Evolutionary conservation across 2,329 filamentous ascomycete species (phyloP).

Genomic region (Trichoderma citrinoviride): DNA sequence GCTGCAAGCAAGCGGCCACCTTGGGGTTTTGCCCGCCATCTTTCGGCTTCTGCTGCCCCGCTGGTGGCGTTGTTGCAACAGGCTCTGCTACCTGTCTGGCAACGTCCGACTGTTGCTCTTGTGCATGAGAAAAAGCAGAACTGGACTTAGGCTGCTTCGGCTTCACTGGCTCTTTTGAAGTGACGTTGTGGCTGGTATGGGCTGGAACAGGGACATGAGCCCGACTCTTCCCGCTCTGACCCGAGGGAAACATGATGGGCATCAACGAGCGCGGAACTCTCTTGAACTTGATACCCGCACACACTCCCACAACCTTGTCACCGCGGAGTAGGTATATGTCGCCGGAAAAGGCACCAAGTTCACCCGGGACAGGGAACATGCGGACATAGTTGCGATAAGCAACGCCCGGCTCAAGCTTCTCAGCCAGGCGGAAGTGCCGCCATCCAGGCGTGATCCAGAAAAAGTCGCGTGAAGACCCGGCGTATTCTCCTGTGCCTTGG

Average conservation of each 20-base stretch:
- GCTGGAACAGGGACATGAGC: neutral
- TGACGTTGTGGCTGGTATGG: neutral
- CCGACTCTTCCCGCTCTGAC: neutral
- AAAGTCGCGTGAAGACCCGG: conserved; percentile 38
- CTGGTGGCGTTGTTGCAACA: neutral
- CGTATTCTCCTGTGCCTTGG: neutral
- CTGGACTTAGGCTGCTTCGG: neutral
- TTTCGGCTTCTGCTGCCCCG: neutral
- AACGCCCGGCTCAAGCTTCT: conserved; percentile 46
- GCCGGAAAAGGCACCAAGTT: conserved; percentile 44
- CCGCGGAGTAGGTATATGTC: conserved; percentile 57
- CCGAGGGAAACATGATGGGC: conserved; percentile 61
- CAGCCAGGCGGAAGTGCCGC: conserved; percentile 51
- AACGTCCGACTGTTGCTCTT: neutral
- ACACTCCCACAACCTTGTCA: conserved; percentile 47
- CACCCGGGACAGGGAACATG: conserved; percentile 50
- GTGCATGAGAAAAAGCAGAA: neutral
- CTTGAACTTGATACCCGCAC: conserved; percentile 61
- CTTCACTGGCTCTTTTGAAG: neutral
- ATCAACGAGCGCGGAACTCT: conserved; percentile 64
- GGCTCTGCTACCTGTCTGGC: neutral
- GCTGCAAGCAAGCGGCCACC: neutral
- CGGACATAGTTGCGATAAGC: conserved; percentile 55
- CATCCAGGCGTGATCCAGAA: conserved; percentile 58
- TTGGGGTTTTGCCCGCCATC: neutral